Evolutionary conservation across 768 basidiomycete species (phyloP), one percentile per base, ranked within the genome.

Genomic region (Dendrothele bispora): DNA sequence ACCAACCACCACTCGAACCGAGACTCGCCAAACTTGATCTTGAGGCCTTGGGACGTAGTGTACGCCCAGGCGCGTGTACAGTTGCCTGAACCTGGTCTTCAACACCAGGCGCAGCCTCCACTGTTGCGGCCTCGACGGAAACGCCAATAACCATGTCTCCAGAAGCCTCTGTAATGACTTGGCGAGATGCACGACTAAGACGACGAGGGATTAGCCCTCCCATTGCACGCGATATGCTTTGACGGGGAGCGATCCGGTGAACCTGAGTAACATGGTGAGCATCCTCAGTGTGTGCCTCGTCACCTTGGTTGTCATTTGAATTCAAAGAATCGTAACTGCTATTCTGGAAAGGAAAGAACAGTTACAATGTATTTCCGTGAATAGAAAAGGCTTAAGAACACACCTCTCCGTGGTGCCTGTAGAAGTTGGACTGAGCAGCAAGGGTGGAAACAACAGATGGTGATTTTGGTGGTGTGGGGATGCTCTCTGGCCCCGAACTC

Each of bases 261-360:
- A 82, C 67, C 42, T 71, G 73, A 7, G 75, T 78, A 35, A 79
- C 76, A 46, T 74, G 75, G 46, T 65, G 58, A 42, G 64, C 62
- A 44, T 79, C 75, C 49, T 79, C 77, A 5, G 48, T 52, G 32
- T 69, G 67, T 15, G 58, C 64, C 35, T 64, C 57, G 35, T 68
- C 67, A 35, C 70, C 61, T 32, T 63, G 65, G 36, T 63, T 60
- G 15, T 61, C 67, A 24, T 70, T 68, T 28, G 74, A 78, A 24
- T 68, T 68, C 43, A 80, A 62, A 5, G 77, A 78, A 22, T 69
- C 70, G 29, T 62, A 63, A 47, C 75, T 76, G 48, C 58, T 64
- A 42, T 76, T 75, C 77, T 80, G 51, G 32, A 43, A 53, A 34
- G 43, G 40, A 50, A 47, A 59, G 38, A 52, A 29, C 34, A 21